Evolutionary conservation across 441 rosid species (phyloP).

Genomic region (Jatropha multifida): DNA sequence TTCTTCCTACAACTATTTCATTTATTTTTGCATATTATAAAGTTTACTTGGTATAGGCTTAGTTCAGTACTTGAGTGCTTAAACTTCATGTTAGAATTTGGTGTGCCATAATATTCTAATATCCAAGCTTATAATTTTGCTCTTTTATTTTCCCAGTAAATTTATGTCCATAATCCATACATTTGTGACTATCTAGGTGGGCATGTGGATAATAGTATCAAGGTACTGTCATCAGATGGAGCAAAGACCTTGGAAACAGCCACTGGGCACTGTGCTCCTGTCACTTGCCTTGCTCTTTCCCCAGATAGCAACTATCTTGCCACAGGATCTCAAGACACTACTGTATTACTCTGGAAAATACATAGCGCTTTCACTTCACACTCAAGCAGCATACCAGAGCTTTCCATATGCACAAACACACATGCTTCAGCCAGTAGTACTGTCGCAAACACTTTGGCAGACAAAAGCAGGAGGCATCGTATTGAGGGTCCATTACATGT

Average conservation of each 20-base stretch:
- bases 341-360: slow-evolving; percentile 91
- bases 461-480: slow-evolving; percentile 58
- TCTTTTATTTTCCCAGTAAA: neutral
- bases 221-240: slow-evolving; percentile 81
- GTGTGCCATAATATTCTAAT: neutral
- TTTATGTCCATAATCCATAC: neutral
- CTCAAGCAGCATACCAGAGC: slow-evolving; percentile 55
- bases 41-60: neutral
- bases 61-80: neutral
- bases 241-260: slow-evolving; percentile 95
- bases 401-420: slow-evolving; percentile 43
- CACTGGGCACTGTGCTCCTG: slow-evolving; percentile 90
- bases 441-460: slow-evolving; percentile 50
- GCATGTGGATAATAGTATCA: slow-evolving; percentile 91
- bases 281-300: slow-evolving; percentile 95
- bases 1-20: neutral
- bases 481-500: slow-evolving; percentile 97
- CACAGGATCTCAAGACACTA: slow-evolving; percentile 89
- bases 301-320: slow-evolving; percentile 85
- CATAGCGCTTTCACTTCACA: slow-evolving; percentile 55
- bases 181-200: slow-evolving; percentile 62
- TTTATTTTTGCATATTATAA: neutral
- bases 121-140: neutral
- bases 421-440: slow-evolving; percentile 49
- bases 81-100: neutral